Evolutionary conservation across 139 green algal species (phyloP), one percentile per base, ranked within the genome.

Genomic region (Ettlia oleoabundans): DNA sequence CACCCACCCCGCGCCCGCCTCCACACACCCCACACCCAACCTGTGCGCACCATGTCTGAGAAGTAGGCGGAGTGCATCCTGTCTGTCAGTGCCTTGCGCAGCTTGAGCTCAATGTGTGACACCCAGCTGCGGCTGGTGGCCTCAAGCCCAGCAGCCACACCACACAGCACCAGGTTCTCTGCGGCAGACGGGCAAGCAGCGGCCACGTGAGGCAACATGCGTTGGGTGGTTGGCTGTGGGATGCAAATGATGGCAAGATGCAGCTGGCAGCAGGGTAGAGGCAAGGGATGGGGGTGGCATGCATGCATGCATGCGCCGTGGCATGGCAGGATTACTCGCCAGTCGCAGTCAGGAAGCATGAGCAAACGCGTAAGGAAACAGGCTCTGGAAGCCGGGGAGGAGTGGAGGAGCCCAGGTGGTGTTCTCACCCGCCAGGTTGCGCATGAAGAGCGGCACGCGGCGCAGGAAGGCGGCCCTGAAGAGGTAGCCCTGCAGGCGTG

Each of bases 101-200:
- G 94, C 28, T 82, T 47, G 63, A 95, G 83, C 43, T 88, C 85
- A 38, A 95, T 87, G 42, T 69, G 37, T 3, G 70, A 74, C 42
- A 86, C 65, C 80, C 76, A 90, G 40, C 63, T 85, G 69, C 63
- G 66, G 86, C 40, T 74, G 26, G 86, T 92, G 37, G 90, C 86
- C 81, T 94, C 89, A 28, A 94, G 62, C 43, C 18, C 83, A 6
- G 86, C 78, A 1, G 85, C 82, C 66, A 88, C 78, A 30, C 89
- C 72, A 85, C 92, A 95, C 24, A 94, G 84, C 28, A 73, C 51
- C 38, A 95, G 78, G 67, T 95, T 95, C 82, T 95, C 92, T 80
- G 35, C 35, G n/a, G n/a, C n/a, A n/a, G n/a, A n/a, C n/a, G n/a
- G n/a, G n/a, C n/a, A n/a, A n/a, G n/a, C n/a, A n/a, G n/a, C n/a